Evolutionary conservation across 2,329 filamentous ascomycete genomes (phyloP).

Genomic region (Daldinia eschscholtzii): DNA sequence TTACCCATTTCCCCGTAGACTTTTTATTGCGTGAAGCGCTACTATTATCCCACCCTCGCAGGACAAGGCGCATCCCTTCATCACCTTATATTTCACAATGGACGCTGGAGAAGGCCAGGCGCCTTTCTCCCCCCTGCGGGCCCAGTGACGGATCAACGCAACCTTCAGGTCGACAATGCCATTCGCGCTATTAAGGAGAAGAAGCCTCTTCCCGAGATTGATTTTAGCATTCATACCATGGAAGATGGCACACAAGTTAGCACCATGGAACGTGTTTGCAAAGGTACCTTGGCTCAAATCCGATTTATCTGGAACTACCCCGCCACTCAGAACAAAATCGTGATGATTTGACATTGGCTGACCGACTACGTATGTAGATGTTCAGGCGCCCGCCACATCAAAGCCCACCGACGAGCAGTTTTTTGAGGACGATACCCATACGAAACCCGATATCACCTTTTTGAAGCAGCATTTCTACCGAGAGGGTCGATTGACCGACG

Average conservation of each 20-base stretch:
- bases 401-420: constrained; percentile 95
- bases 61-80: constrained; percentile 37
- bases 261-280: constrained; percentile 96
- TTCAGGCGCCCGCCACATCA: constrained; percentile 95
- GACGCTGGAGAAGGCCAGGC: constrained; percentile 60
- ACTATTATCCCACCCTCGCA: constrained; percentile 9
- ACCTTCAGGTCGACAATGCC: constrained; percentile 83
- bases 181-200: constrained; percentile 94
- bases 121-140: constrained; percentile 49
- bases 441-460: constrained; percentile 92
- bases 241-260: constrained; percentile 96
- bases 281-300: constrained; percentile 74
- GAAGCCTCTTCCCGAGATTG: constrained; percentile 96
- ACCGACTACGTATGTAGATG: constrained; percentile 71
- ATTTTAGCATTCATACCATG: constrained; percentile 98
- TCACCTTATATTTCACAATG: constrained; percentile 56
- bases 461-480: constrained; percentile 99
- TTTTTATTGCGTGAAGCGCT: constrained; percentile 17
- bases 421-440: constrained; percentile 85
- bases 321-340: constrained; percentile 38
- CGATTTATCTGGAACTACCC: constrained; percentile 37
- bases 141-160: constrained; percentile 62
- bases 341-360: constrained; percentile 33
- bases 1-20: constrained; percentile 9
- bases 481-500: constrained; percentile 95